These are phyloP conservation scores for Hansfordia pulvinata DNA, from an alignment of 2,329 filamentous ascomycete species.

Conservation along the genomic window DNA sequence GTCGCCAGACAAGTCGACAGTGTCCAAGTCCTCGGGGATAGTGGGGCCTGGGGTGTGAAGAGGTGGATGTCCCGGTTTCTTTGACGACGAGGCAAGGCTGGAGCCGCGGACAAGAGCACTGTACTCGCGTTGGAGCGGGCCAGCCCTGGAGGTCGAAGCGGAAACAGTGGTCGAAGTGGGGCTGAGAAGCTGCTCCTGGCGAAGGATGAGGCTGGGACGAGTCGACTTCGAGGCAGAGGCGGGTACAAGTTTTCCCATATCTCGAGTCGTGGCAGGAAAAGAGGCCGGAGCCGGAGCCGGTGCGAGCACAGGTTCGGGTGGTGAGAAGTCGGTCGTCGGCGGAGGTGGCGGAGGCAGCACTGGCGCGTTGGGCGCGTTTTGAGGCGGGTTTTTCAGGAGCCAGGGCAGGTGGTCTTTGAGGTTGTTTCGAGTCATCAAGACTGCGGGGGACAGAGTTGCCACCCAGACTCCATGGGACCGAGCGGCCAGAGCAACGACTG, in stretches of 20 bases:
- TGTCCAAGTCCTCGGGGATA: constrained; percentile 16
- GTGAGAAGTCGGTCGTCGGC: constrained; percentile 9
- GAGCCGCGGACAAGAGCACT: constrained; percentile 16
- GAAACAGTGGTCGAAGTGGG: constrained; percentile 21
- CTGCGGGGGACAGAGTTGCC: constrained; percentile 23
- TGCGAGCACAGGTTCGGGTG: constrained; percentile 10
- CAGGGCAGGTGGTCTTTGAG: constrained; percentile 42
- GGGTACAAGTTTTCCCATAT: constrained; percentile 8
- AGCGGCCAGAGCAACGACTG: too few species aligned
- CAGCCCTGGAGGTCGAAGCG: background rate
- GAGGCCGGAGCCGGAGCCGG: constrained; percentile 5
- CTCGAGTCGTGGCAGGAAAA: constrained; percentile 3
- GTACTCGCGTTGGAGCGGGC: constrained; percentile 21
- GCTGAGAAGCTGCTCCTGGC: constrained; percentile 26
- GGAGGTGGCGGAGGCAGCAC: constrained; percentile 20
- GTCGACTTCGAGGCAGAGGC: constrained; percentile 28
- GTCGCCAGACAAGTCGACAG: constrained; percentile 20
- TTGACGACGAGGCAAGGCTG: constrained; percentile 4
- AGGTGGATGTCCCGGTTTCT: constrained; percentile 12
- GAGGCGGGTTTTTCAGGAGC: constrained; percentile 35
- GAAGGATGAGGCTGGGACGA: constrained; percentile 28
- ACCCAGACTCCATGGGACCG: constrained; percentile 17
- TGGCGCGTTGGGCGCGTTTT: constrained; percentile 23
- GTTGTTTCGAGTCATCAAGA: constrained; percentile 51
- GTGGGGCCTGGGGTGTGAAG: constrained; percentile 13